These are phyloP conservation scores for Tricladium varicosporioides DNA, from an alignment of 2,329 filamentous ascomycete species.

Conservation along the genomic window DNA sequence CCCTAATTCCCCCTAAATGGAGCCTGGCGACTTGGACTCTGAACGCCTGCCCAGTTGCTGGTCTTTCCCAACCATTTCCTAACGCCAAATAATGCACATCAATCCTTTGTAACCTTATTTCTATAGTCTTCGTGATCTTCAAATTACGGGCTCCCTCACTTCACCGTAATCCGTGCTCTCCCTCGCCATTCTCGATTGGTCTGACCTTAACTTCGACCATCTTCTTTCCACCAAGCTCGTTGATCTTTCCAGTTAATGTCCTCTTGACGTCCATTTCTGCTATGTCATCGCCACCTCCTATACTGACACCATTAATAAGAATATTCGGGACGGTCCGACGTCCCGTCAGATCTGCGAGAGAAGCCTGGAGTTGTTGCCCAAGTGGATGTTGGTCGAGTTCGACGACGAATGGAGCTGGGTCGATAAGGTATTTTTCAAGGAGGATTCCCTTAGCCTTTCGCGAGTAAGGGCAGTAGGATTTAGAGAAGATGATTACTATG, in stretches of 20 bases:
- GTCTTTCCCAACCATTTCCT: neutral
- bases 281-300: slow-evolving; percentile 89
- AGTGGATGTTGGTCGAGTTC: slow-evolving; percentile 83
- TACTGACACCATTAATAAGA: slow-evolving; percentile 80
- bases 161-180: slow-evolving; percentile 7
- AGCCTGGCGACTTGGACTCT: neutral
- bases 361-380: slow-evolving; percentile 69
- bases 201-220: slow-evolving; percentile 19
- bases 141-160: neutral
- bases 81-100: neutral
- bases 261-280: slow-evolving; percentile 65
- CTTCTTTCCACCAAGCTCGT: slow-evolving; percentile 69
- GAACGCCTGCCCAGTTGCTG: neutral
- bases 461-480: slow-evolving; percentile 87
- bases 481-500: slow-evolving; percentile 91
- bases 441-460: slow-evolving; percentile 82
- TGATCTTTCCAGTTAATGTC: slow-evolving; percentile 69
- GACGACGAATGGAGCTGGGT: slow-evolving; percentile 80
- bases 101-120: neutral
- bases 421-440: slow-evolving; percentile 79
- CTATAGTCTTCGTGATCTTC: neutral
- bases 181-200: slow-evolving; percentile 1
- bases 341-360: slow-evolving; percentile 71
- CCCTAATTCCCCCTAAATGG: neutral
- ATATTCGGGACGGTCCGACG: slow-evolving; percentile 89